Evolutionary conservation across 768 basidiomycete species (phyloP).

Genomic region (Mrakia frigida): DNA sequence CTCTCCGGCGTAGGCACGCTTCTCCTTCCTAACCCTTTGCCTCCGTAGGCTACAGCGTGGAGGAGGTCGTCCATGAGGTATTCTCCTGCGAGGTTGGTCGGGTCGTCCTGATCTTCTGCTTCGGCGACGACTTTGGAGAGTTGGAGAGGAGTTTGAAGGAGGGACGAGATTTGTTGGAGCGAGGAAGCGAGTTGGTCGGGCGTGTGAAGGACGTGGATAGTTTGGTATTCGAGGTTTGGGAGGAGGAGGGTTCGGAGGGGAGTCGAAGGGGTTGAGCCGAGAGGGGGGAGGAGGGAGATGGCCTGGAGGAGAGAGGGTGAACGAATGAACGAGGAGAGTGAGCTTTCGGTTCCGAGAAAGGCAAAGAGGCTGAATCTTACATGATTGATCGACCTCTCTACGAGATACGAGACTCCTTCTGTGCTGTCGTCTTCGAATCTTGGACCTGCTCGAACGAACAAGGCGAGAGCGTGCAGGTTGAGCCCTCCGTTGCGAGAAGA

Average conservation of each 20-base stretch:
- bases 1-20: background rate
- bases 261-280: background rate
- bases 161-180: background rate
- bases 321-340: background rate
- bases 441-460: background rate
- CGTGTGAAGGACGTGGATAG: background rate
- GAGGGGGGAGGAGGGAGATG: background rate
- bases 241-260: background rate
- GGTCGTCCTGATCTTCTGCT: background rate
- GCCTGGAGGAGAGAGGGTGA: background rate
- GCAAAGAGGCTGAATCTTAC: background rate
- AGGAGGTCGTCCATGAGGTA: constrained; percentile 16
- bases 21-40: background rate
- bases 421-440: background rate
- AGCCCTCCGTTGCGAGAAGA: background rate
- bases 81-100: background rate
- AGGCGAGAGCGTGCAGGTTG: background rate
- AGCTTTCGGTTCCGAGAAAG: background rate
- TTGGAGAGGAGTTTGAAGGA: background rate
- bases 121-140: background rate
- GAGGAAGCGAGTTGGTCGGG: background rate
- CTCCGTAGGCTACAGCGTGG: background rate
- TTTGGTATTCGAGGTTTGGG: constrained; percentile 18
- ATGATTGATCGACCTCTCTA: background rate
- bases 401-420: background rate